A percentile compares a stretch with the other conserved stretches of the same genome.
These are phyloP conservation scores for Pistacia atlantica DNA, from an alignment of 345 rosid species.

Conservation along the genomic window DNA sequence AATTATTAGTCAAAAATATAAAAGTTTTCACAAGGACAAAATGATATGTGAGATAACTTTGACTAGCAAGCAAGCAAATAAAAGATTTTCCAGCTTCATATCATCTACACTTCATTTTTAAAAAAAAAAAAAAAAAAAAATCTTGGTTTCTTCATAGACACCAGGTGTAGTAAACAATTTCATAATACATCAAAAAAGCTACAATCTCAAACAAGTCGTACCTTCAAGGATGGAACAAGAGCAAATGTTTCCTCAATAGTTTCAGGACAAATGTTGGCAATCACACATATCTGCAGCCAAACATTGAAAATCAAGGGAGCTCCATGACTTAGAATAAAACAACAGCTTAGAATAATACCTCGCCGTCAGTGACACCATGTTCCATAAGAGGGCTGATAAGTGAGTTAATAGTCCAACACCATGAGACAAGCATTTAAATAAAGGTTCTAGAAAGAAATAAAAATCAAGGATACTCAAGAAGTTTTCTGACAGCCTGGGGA, in stretches of 20 bases:
- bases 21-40: not conserved
- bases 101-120: not conserved
- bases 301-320: constrained; percentile 25
- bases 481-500: constrained; percentile 60
- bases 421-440: not conserved
- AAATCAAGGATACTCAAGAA: constrained; percentile 80
- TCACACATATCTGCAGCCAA: constrained; percentile 64
- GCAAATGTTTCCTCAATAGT: constrained; percentile 75
- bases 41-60: not conserved
- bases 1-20: not conserved
- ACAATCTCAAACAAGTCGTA: constrained; percentile 25
- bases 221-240: constrained; percentile 79
- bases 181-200: not conserved
- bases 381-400: constrained; percentile 50
- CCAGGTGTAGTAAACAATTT: too few species aligned
- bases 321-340: constrained; percentile 17
- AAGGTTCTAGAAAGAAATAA: constrained; percentile 6
- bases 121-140: not conserved
- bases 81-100: not conserved
- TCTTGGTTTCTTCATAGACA: not conserved
- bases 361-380: constrained; percentile 68
- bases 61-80: not conserved
- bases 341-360: constrained; percentile 53
- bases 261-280: constrained; percentile 81
- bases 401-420: constrained; percentile 44